Conservation (phyloP, 2,329 filamentous ascomycete genomes). For the Cylindrodendrum hubeiense region DNA sequence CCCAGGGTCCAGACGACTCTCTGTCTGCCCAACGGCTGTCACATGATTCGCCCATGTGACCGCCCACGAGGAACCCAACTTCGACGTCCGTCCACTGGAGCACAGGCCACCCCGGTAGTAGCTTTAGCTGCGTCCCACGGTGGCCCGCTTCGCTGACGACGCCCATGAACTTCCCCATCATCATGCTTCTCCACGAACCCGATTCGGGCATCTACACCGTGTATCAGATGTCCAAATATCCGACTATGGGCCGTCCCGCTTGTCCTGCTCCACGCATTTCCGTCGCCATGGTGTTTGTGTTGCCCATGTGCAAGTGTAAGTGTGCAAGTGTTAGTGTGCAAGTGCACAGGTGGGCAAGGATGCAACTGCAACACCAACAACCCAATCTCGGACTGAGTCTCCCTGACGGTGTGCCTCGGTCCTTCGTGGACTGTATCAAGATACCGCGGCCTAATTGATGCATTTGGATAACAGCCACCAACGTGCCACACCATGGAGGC, state of each 20-base stretch:
- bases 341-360: background rate
- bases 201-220: background rate
- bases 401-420: background rate
- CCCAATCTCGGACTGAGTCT: background rate
- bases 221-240: background rate
- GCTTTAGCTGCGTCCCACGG: background rate
- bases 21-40: background rate
- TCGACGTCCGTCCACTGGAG: too few relatives aligned
- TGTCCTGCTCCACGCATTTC: background rate
- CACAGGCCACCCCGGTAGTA: background rate
- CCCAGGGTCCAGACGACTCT: background rate
- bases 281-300: background rate
- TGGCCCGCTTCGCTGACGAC: background rate
- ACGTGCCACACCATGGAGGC: background rate
- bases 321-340: background rate
- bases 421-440: background rate
- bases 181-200: background rate
- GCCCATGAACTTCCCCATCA: background rate
- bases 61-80: background rate
- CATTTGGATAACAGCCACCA: background rate
- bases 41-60: background rate
- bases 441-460: background rate
- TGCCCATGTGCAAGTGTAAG: background rate
- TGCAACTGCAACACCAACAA: background rate
- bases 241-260: background rate